A percentile compares a stretch with the other conserved stretches of the same genome.
These are phyloP conservation scores for Lagenaria siceraria DNA, from an alignment of 306 rosid species.

Conservation along the genomic window DNA sequence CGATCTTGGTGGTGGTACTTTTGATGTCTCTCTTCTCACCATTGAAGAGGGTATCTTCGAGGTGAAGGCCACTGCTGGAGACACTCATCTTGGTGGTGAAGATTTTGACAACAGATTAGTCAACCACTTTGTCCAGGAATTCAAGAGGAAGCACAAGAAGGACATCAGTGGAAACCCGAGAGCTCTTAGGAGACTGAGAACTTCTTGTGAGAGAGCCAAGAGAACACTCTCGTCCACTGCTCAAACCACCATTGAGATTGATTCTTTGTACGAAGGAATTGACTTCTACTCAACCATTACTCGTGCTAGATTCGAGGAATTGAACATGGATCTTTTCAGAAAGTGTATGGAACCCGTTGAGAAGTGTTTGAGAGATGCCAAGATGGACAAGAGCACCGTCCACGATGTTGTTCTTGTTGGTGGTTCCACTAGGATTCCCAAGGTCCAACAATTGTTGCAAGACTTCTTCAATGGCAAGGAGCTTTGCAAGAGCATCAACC, in stretches of 20 bases:
- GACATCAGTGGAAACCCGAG: constrained; percentile 66
- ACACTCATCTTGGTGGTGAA: constrained; percentile 63
- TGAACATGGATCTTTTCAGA: constrained; percentile 58
- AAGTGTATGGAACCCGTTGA: constrained; percentile 70
- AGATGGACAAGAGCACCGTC: constrained; percentile 51
- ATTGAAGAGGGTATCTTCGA: constrained; percentile 71
- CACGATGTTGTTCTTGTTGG: constrained; percentile 65
- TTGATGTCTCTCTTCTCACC: constrained; percentile 57
- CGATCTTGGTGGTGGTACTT: constrained; percentile 67
- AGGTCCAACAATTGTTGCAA: constrained; percentile 52
- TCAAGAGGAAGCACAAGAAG: constrained; percentile 60
- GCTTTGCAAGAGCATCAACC: constrained; percentile 66
- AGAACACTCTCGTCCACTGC: constrained; percentile 55
- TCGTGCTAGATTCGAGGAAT: constrained; percentile 61
- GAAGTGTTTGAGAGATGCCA: constrained; percentile 61
- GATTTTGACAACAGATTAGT: constrained; percentile 64
- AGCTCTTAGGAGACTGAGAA: constrained; percentile 61
- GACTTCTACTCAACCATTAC: constrained; percentile 60
- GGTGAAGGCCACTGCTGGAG: constrained; percentile 69
- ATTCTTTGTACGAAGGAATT: constrained; percentile 59
- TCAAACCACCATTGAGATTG: constrained; percentile 59
- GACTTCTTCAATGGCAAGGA: constrained; percentile 60
- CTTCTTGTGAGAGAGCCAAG: constrained; percentile 52
- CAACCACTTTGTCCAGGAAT: constrained; percentile 58
- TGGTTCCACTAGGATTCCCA: constrained; percentile 65